Base-by-base conservation (phyloP, 768 basidiomycete species). In the Leccinum rimulosum region DNA sequence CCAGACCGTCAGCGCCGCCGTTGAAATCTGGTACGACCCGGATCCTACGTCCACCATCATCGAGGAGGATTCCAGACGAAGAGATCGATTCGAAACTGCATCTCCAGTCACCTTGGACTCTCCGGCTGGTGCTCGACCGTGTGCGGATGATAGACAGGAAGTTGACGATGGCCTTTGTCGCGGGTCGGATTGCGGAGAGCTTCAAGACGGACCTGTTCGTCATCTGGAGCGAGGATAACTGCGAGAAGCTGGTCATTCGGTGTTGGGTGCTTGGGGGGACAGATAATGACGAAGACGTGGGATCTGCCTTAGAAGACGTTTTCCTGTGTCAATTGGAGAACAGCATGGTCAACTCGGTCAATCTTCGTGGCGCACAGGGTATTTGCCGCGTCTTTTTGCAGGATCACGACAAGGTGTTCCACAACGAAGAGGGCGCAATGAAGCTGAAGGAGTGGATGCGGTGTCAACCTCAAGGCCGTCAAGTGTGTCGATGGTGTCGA, bases 141-240 rank as follows among this genome's bases (percentile, higher is more conserved):
- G 22, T 22, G 22, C 22, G 22, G 22, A 22, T 22, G 22, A 22
- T 22, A 22, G 22, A 22, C 22, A 22, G 22, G 22, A 22, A 22
- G 22, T 22, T 22, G 22, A 22, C 22, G 22, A 22, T 22, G 22
- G 22, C 22, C 22, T 22, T 22, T 22, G 22, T 22, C 22, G 22
- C 22, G 22, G 22, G 22, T 22, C 22, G 22, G 22, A 22, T 22
- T 22, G 22, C 22, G 22, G 22, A 22, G 22, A 22, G 22, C 22
- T 98, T 98, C 80, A 92, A 94, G 72, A 89, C 92, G 2, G 96
- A 98, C 70, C 79, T 98, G 12, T 98, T 98, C 73, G 94, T 98
- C 73, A 97, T 98, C 64, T 96, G 95, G 91, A 95, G 93, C 63
- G 96, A 98, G 81, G 96, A 98, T 74, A 98, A 97, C 75, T 92